Base-by-base conservation (phyloP, 352 stramenopile genomes). In the Globisporangium mamillatum region DNA sequence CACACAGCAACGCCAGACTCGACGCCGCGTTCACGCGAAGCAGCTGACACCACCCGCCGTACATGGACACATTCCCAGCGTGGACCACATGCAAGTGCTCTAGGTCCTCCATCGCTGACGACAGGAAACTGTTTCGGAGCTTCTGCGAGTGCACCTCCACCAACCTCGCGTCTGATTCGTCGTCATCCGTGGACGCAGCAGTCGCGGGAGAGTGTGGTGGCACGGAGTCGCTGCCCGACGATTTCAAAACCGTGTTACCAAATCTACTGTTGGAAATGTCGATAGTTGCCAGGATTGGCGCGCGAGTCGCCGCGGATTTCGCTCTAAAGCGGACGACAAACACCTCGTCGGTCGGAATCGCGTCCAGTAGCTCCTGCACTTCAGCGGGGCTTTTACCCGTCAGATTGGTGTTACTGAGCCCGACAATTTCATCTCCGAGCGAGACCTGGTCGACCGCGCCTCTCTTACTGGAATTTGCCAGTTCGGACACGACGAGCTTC, bases 11-110 rank as follows among this genome's bases (percentile, higher is more conserved):
- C 10, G 79, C 67, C 3, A 88, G 55, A 53, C 68, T 73, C 1
- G 66, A n/a, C 1, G 70, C 70, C 16, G 76, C 75, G 68, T 80
- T 72, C 25, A 69, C 65, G 16, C 78, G 73, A 25, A 87, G 60
- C 16, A 90, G 54, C 46, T 82, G 74, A 20, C 66, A 75, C 87
- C 87, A 95, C 0, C 84, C 88, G 25, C 86, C 88, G 71, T 93
- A 94, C 63, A 89, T 89, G 22, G 80, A 90, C 10, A 95, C 81
- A 1, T 80, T 79, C 0, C 81, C 84, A 46, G 82, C 84, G 38
- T 88, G 77, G 60, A 93, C 75, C 24, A 90, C 69, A 32, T 75
- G 73, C 12, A 66, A 38, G 46, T 81, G 71, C 16, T 64, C 73
- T 48, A 80, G 27, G 60, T 61, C 36, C 3, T 46, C 32, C 29